A percentile compares a stretch with the other conserved stretches of the same genome.
These are phyloP conservation scores for Lentinula edodes DNA, from an alignment of 768 basidiomycete species.

Conservation along the genomic window DNA sequence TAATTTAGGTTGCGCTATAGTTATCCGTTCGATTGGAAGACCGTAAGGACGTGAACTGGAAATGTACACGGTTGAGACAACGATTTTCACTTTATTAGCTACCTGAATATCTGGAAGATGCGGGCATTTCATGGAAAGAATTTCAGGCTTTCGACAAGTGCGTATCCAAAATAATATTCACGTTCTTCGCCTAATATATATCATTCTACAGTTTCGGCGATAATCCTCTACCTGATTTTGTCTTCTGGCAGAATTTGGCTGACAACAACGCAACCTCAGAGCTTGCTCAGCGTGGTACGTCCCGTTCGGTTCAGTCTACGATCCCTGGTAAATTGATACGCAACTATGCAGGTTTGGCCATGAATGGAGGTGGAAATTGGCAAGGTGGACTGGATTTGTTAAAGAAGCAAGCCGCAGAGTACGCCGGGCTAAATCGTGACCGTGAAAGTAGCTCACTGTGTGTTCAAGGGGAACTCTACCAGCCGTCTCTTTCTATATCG, in stretches of 20 bases:
- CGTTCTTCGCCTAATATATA: neutral
- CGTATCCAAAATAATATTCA: neutral
- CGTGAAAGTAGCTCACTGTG: neutral
- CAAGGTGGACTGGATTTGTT: constrained; percentile 6
- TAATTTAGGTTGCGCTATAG: neutral
- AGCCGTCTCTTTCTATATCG: constrained; percentile 6
- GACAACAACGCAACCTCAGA: neutral
- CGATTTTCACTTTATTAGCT: neutral
- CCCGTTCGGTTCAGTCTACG: neutral
- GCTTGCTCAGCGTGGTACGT: constrained; percentile 5
- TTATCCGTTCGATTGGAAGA: constrained; percentile 6
- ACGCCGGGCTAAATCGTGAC: neutral
- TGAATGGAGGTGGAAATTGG: constrained; percentile 7
- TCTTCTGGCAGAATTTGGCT: neutral
- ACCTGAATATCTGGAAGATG: constrained; percentile 5
- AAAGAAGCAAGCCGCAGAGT: constrained; percentile 6
- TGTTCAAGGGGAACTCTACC: constrained; percentile 1
- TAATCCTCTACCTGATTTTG: constrained; percentile 2
- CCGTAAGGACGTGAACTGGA: neutral
- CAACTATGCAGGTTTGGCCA: neutral
- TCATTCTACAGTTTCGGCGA: neutral
- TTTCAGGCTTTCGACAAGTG: constrained; percentile 6
- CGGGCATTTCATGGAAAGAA: constrained; percentile 5
- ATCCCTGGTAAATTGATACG: neutral
- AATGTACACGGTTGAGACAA: neutral